These are phyloP conservation scores for Naematelia aurantialba DNA, from an alignment of 768 basidiomycete genomes.

Conservation along the genomic window DNA sequence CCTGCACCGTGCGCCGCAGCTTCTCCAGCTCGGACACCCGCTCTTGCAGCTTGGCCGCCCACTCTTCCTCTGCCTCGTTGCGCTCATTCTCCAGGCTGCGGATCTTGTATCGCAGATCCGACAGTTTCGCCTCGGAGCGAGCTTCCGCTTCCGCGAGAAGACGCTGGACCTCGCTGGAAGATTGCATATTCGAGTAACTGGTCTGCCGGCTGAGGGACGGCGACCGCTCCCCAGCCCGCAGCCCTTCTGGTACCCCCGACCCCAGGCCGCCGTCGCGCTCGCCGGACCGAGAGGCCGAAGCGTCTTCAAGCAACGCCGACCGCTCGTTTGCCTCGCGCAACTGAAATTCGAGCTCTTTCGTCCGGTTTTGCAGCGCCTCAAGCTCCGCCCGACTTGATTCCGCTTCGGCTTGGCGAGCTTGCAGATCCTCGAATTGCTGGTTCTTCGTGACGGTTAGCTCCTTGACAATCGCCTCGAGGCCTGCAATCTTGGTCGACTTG, in stretches of 20 bases:
- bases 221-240: constrained; percentile 52
- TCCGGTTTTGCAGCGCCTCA: constrained; percentile 70
- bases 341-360: constrained; percentile 80
- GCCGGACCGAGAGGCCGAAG: constrained; percentile 42
- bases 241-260: constrained; percentile 19
- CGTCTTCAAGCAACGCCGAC: constrained; percentile 58
- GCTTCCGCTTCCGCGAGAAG: constrained; percentile 69
- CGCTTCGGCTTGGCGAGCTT: constrained; percentile 81
- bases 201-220: too few species aligned
- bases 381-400: constrained; percentile 76
- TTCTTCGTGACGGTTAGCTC: constrained; percentile 71
- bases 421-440: constrained; percentile 76
- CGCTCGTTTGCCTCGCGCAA: constrained; percentile 75
- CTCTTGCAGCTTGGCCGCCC: constrained; percentile 77
- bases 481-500: constrained; percentile 62
- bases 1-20: constrained; percentile 61
- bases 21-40: constrained; percentile 74
- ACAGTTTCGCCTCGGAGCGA: constrained; percentile 70
- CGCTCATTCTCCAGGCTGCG: constrained; percentile 71
- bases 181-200: too few species aligned
- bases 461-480: constrained; percentile 68
- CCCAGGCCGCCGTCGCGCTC: too few species aligned
- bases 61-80: constrained; percentile 79
- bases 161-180: constrained; percentile 53
- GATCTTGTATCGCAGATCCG: constrained; percentile 67